Conservation (phyloP, 2,329 filamentous ascomycete species). For the Triangularia verruculosa region DNA sequence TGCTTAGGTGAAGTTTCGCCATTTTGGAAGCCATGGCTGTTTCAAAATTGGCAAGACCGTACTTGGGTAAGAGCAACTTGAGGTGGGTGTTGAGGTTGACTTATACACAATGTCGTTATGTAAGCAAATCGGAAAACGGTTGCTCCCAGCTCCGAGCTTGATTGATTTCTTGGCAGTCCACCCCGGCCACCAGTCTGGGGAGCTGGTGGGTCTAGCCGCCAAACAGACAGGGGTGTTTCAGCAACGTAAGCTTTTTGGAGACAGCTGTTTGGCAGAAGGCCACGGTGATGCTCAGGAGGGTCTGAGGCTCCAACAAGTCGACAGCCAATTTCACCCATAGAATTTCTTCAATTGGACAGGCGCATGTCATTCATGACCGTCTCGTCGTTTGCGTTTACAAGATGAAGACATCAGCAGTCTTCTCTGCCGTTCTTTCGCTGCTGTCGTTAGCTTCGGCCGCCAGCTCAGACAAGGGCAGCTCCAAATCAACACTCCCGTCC, state of each 20-base stretch:
- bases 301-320: constrained; percentile 24
- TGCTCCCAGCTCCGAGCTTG: not conserved
- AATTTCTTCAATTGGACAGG: constrained; percentile 24
- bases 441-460: constrained; percentile 45
- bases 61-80: not conserved
- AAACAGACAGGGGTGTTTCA: constrained; percentile 30
- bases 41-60: not conserved
- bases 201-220: not conserved
- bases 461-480: constrained; percentile 37
- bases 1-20: not conserved
- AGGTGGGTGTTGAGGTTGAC: not conserved
- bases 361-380: constrained; percentile 30
- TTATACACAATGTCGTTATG: not conserved
- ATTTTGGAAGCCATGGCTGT: not conserved
- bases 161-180: not conserved
- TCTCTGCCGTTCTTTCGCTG: constrained; percentile 58
- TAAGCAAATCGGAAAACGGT: not conserved
- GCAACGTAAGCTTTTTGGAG: constrained; percentile 38
- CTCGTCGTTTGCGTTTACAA: constrained; percentile 28
- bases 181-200: not conserved
- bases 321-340: constrained; percentile 8
- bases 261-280: constrained; percentile 31
- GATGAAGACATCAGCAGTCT: constrained; percentile 50
- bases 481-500: constrained; percentile 58
- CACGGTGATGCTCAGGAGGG: constrained; percentile 31